These are phyloP conservation scores for Acanthamoeba castellanii DNA, from an alignment of 208 protist genomes.

Conservation along the genomic window DNA sequence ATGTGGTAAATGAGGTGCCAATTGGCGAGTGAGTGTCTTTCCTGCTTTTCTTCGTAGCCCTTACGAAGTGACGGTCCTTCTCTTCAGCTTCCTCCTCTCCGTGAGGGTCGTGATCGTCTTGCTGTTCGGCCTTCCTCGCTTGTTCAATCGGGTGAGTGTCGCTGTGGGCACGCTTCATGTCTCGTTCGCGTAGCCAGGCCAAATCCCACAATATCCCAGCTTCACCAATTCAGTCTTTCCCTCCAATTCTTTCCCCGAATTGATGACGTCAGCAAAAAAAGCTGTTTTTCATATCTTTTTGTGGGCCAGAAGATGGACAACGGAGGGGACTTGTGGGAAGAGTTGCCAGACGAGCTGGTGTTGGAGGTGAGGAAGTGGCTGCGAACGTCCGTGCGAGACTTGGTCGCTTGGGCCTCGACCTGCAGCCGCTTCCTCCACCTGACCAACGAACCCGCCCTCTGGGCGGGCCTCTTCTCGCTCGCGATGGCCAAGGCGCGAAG, in stretches of 20 bases:
- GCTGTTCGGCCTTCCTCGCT: neutral
- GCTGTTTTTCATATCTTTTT: no score
- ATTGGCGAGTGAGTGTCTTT: neutral
- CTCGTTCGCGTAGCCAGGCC: neutral
- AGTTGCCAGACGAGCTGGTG: no score
- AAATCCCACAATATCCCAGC: neutral
- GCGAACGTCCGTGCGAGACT: no score
- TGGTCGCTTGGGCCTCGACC: no score
- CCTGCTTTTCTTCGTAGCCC: neutral
- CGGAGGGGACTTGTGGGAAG: no score
- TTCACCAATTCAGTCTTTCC: neutral
- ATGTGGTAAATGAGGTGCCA: no score
- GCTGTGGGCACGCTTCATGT: neutral
- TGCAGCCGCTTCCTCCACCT: no score
- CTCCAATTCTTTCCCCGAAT: neutral
- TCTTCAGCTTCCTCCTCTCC: neutral
- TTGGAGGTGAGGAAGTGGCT: no score
- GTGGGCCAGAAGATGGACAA: no score
- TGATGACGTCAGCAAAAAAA: neutral
- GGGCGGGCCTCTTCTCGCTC: no score
- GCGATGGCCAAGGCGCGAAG: no score
- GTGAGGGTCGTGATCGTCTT: neutral
- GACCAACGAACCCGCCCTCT: no score
- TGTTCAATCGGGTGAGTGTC: neutral
- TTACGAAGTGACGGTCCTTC: neutral